Evolutionary conservation across 306 rosid genomes (phyloP), one percentile per base, ranked within the genome.

Genomic region (Acacia confusa): DNA sequence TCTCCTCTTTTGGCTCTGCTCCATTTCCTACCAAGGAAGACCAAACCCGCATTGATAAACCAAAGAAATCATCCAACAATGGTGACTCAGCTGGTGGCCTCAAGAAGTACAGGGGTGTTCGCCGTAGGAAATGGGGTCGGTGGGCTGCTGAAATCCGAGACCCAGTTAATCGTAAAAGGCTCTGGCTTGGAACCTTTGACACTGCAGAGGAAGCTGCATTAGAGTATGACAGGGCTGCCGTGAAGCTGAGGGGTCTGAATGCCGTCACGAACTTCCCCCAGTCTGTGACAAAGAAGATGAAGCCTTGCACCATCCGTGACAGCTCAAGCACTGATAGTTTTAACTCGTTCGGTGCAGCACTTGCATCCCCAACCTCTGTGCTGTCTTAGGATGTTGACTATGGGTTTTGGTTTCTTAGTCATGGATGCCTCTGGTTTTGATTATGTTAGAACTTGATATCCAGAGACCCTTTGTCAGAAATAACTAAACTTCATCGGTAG

Each of bases 91-190:
- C 19, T 58, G 83, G 86, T 80, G 85, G 61, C 55, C 70, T 65
- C 25, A 81, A 71, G 12, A 86, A 83, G 80, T 90, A 86, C 78
- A 41, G 91, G 0, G 98, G 98, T 0, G 98, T 94, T 34, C 93
- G 98, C 2, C 91, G 84, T 84, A 72, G 98, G n/a, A 94, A 97
- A 2, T 90, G 97, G 97, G 98, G 98, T 0, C 85, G 97, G 4
- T 94, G 97, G 95, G 92, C 94, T 0, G 97, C 98, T 0, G 97
- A 94, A 89, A 90, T 94, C 82, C 92, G 98, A 0, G 98, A 92
- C 89, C 95, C 98, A 50, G 72, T 1, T 17, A 89, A 77, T 0
- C 30, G 88, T 0, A 94, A 90, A 53, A 92, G 98, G 68, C 66
- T 90, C 48, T 94, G 98, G 98, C 89, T 94, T 1, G 98, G 98